Conservation (phyloP, 202 grass and related monocot genomes). For the Hordeum pubiflorum region DNA sequence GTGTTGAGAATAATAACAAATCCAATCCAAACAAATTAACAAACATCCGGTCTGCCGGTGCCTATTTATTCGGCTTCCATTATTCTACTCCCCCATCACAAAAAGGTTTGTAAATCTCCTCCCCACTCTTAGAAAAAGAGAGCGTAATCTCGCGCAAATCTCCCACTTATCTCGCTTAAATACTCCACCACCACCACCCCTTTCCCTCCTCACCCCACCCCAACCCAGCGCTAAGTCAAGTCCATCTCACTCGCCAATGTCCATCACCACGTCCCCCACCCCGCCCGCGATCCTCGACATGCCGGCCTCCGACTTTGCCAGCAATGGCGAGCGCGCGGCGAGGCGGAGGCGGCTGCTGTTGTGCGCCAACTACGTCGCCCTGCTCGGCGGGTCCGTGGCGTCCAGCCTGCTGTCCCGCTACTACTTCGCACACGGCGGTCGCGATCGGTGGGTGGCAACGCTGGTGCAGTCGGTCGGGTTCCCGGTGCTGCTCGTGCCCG, state of each 20-base stretch:
- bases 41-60: neutral
- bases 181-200: slow-evolving; percentile 26
- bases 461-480: slow-evolving; percentile 92
- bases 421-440: slow-evolving; percentile 75
- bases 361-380: slow-evolving; percentile 58
- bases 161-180: slow-evolving; percentile 52
- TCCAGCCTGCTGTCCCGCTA: slow-evolving; percentile 82
- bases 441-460: slow-evolving; percentile 71
- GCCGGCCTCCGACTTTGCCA: neutral
- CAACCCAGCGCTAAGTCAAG: neutral
- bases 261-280: slow-evolving; percentile 8
- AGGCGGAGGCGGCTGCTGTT: slow-evolving; percentile 30
- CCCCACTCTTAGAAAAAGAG: neutral
- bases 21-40: slow-evolving; percentile 13
- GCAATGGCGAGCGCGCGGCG: neutral
- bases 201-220: slow-evolving; percentile 23
- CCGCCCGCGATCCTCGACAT: slow-evolving; percentile 28
- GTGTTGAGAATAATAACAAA: slow-evolving; percentile 13
- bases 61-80: slow-evolving; percentile 19
- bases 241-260: slow-evolving; percentile 31
- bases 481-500: slow-evolving; percentile 54
- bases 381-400: slow-evolving; percentile 74
- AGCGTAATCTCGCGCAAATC: slow-evolving; percentile 31
- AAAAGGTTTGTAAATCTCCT: slow-evolving; percentile 2
- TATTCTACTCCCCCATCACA: neutral